Percentiles rank a stretch among this genome's conserved stretches.
Conservation (phyloP, 2,329 filamentous ascomycete genomes). For the Fusarium sp. region DNA sequence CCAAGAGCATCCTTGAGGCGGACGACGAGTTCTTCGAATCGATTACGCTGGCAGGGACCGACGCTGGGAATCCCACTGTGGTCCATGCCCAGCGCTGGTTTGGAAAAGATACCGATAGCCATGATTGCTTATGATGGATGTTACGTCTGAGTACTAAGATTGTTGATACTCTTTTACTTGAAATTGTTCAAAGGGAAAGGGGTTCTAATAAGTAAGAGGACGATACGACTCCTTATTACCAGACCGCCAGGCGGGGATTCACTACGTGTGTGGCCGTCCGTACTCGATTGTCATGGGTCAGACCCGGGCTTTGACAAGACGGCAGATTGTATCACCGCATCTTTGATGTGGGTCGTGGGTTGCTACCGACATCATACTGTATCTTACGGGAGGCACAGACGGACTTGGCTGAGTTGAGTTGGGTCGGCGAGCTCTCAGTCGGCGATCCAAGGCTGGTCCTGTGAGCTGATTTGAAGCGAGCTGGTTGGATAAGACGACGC, state of each 20-base stretch:
- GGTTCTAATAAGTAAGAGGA: constrained; percentile 29
- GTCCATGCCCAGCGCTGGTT: constrained; percentile 29
- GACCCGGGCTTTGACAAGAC: constrained; percentile 38
- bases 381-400: constrained; percentile 29
- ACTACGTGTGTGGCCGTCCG: constrained; percentile 35
- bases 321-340: constrained; percentile 48
- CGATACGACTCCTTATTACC: constrained; percentile 40
- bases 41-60: constrained; percentile 50
- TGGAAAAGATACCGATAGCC: constrained; percentile 51
- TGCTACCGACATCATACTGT: constrained; percentile 28
- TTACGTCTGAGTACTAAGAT: constrained; percentile 26
- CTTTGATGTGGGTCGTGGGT: constrained; percentile 43
- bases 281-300: constrained; percentile 44
- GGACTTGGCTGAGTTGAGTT: constrained; percentile 26
- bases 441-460: constrained; percentile 38
- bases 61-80: constrained; percentile 38
- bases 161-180: constrained; percentile 17
- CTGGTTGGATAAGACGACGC: constrained; percentile 46
- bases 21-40: constrained; percentile 77
- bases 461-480: constrained; percentile 39
- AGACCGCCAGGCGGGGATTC: constrained; percentile 42
- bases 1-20: constrained; percentile 81
- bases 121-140: constrained; percentile 44
- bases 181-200: constrained; percentile 14
- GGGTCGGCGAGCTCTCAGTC: constrained; percentile 11